Evolutionary conservation across 768 basidiomycete species (phyloP).

Genomic region (Galerina marginata): DNA sequence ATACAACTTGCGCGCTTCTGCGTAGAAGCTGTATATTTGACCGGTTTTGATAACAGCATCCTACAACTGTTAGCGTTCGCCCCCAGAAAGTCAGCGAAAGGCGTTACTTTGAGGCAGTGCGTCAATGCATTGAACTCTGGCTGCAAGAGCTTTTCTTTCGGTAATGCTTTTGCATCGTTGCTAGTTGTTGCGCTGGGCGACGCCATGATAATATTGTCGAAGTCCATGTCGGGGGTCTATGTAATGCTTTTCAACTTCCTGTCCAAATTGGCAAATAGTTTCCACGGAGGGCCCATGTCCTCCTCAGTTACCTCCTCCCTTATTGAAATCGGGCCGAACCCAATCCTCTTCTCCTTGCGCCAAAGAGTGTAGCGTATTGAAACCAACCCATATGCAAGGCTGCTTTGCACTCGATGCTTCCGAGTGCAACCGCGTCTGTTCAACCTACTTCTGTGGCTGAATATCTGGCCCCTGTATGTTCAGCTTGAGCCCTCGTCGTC

Average conservation of each 20-base stretch:
- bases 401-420: conserved; percentile 24
- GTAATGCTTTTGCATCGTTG: conserved; percentile 51
- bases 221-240: neutral
- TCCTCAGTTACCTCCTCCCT: too few relatives aligned
- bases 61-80: conserved; percentile 34
- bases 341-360: neutral
- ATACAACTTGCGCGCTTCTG: conserved; percentile 68
- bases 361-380: conserved; percentile 5
- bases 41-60: conserved; percentile 74
- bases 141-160: conserved; percentile 53
- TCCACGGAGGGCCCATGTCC: too few relatives aligned
- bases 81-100: neutral
- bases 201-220: conserved; percentile 5
- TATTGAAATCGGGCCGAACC: neutral
- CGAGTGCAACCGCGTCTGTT: conserved; percentile 23
- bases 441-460: conserved; percentile 15
- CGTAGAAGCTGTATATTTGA: conserved; percentile 73
- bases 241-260: neutral
- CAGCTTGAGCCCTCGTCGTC: neutral
- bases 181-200: conserved; percentile 26
- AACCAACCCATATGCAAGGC: conserved; percentile 23
- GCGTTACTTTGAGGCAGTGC: conserved; percentile 58
- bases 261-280: too few relatives aligned
- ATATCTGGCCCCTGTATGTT: conserved; percentile 24
- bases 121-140: conserved; percentile 68